Conservation (phyloP, 768 basidiomycete genomes). For the Termitomyces sp. region DNA sequence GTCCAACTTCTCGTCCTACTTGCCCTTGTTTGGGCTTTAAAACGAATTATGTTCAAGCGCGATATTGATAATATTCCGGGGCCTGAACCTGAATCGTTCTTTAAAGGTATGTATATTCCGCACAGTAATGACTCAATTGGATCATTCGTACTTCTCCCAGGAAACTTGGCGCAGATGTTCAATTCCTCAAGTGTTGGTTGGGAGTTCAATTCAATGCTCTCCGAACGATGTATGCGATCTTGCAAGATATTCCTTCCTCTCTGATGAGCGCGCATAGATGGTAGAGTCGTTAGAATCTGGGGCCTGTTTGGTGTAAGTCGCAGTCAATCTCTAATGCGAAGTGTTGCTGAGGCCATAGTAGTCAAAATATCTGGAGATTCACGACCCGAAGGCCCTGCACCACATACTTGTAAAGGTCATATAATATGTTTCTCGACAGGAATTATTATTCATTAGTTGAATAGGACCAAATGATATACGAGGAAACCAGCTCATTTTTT, state of each 20-base stretch:
- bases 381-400: not conserved
- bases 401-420: not conserved
- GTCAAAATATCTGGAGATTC: not conserved
- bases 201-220: not conserved
- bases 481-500: conserved; percentile 1
- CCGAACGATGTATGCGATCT: not conserved
- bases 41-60: not conserved
- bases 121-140: not conserved
- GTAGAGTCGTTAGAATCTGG: not conserved
- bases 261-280: not conserved
- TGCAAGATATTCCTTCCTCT: not conserved
- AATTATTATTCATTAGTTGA: not conserved
- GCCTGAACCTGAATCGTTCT: not conserved
- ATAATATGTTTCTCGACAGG: not conserved
- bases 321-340: not conserved
- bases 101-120: not conserved
- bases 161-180: conserved; percentile 1
- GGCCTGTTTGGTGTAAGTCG: not conserved
- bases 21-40: not conserved
- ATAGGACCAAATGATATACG: not conserved
- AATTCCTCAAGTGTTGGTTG: not conserved
- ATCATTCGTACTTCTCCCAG: not conserved
- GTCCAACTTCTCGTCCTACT: not conserved
- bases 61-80: not conserved
- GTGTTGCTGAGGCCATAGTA: not conserved